Evolutionary conservation across 208 protist species (phyloP).

Genomic region (Acanthamoeba rhysodes): DNA sequence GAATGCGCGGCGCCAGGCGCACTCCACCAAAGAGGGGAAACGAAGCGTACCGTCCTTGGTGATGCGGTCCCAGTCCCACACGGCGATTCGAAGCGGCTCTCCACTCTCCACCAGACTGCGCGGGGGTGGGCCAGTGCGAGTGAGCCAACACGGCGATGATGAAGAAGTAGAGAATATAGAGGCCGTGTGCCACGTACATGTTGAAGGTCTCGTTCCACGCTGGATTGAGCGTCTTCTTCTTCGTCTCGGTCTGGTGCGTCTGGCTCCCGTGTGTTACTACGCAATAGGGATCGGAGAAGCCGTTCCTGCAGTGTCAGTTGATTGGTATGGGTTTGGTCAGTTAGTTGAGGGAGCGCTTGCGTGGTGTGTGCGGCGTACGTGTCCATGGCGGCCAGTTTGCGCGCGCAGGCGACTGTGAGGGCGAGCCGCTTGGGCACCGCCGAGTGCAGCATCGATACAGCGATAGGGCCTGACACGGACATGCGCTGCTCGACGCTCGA

Average conservation of each 20-base stretch:
- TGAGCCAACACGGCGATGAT: background rate
- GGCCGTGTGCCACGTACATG: background rate
- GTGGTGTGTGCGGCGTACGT: background rate
- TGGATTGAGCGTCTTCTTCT: constrained; percentile 4
- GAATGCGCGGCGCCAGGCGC: background rate
- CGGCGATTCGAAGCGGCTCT: background rate
- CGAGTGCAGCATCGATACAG: background rate
- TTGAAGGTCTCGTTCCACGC: constrained; percentile 11
- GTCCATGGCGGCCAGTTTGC: background rate
- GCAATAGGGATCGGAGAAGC: background rate
- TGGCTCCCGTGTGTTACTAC: background rate
- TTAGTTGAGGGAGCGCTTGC: background rate
- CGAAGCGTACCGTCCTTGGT: constrained; percentile 3
- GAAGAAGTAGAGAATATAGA: background rate
- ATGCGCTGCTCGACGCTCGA: background rate
- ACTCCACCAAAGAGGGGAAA: background rate
- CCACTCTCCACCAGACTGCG: background rate
- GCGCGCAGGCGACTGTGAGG: background rate
- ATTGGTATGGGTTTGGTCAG: background rate
- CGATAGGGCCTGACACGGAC: background rate
- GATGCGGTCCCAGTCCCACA: constrained; percentile 10
- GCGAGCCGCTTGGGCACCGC: background rate
- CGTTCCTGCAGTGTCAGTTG: background rate
- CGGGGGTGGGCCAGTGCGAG: background rate
- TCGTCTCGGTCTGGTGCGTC: background rate